Evolutionary conservation across 2,329 filamentous ascomycete genomes (phyloP).

Genomic region (Hysterium pulicare): DNA sequence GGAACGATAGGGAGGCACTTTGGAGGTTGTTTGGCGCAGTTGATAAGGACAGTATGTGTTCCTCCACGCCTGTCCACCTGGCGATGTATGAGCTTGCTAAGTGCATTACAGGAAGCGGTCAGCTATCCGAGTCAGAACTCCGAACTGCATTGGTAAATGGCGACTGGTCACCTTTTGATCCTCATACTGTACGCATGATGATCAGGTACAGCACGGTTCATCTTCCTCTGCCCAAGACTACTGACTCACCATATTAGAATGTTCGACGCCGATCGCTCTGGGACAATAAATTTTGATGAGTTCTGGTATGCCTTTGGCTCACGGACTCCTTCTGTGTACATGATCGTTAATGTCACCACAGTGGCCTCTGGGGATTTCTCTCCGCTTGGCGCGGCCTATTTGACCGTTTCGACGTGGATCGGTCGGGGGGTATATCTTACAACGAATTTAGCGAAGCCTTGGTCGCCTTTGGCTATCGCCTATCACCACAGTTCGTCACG

Average conservation of each 20-base stretch:
- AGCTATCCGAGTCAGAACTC: conserved; percentile 82
- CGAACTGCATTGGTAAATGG: conserved; percentile 91
- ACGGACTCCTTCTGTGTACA: neutral
- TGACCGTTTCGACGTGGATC: conserved; percentile 89
- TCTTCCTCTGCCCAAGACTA: neutral
- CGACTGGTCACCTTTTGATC: conserved; percentile 91
- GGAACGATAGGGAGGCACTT: conserved; percentile 66
- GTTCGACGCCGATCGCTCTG: conserved; percentile 91
- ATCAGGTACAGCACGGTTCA: conserved; percentile 54
- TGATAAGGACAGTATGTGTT: conserved; percentile 69
- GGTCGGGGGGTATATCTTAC: conserved; percentile 79
- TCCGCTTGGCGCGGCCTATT: conserved; percentile 92
- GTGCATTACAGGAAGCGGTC: conserved; percentile 60
- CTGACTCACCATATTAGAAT: conserved; percentile 54
- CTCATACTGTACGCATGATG: conserved; percentile 96
- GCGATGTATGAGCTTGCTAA: neutral
- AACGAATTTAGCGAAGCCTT: conserved; percentile 87
- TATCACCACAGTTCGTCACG: conserved; percentile 78
- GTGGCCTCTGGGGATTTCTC: conserved; percentile 89
- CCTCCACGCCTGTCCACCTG: neutral
- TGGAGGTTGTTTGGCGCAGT: conserved; percentile 86
- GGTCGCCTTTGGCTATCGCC: conserved; percentile 85
- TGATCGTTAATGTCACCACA: conserved; percentile 15
- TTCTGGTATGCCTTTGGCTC: conserved; percentile 60
- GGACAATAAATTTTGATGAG: conserved; percentile 89